Base-by-base conservation (phyloP, 2,329 filamentous ascomycete genomes). In the Exophiala oligosperma region DNA sequence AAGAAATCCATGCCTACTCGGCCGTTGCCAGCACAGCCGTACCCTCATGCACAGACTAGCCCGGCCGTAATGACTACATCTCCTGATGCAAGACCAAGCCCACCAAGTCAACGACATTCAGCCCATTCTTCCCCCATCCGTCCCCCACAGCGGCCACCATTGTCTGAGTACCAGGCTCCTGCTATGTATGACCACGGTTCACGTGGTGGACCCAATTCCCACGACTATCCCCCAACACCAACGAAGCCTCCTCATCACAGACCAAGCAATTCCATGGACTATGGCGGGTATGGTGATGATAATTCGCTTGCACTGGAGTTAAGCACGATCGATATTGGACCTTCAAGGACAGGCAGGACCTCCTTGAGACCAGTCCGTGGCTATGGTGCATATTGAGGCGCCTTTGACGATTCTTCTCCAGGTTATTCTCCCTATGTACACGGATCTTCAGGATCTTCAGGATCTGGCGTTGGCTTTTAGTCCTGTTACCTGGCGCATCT, bases 301-400 rank as follows among this genome's bases (percentile, higher is more conserved):
- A 77, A 76, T 59, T 81, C 83, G 4, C 70, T 87, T 49, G 84
- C 81, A 52, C 73, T 83, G 35, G 84, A 87, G 69, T 73, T 87
- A 64, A 80, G 74, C 57, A 73, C 72, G 5, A 80, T 81, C 60
- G 77, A 81, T 58, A 79, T 81, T 56, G 78, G 78, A 4, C 63
- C 64, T 21, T 63, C 58, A 24, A 58, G 64, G 59, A 64, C 63
- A 43, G 57, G 58, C 23, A 53, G 60, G 44, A 59, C 57, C 7
- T 44, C 57, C 12, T 41, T 61, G 49, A 50, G 61, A 28, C 56
- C 61, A n/a, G 32, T 49, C 35, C 52, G 54, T 26, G 61, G 56
- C 4, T 65, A 64, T 52, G 41, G 56, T 12, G 63, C 56, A 38
- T 64, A 64, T 51, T 64, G 54, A 51, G 53, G 43, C 46, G 41